These are phyloP conservation scores for Scorias spongiosa DNA, from an alignment of 2,329 filamentous ascomycete genomes.

Conservation along the genomic window DNA sequence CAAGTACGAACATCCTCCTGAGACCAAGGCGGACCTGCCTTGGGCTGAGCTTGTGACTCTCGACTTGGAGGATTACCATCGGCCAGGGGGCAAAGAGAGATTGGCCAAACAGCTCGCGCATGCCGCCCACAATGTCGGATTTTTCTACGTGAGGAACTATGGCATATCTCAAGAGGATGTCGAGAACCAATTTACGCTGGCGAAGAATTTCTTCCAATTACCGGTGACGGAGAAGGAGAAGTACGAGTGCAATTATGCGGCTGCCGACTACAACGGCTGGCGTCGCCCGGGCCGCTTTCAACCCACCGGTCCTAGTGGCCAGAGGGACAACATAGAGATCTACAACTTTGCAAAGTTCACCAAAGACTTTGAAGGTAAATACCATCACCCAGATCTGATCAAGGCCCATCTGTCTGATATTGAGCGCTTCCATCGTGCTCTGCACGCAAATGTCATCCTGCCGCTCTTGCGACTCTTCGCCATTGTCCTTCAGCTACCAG, in stretches of 20 bases:
- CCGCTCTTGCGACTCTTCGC: constrained; percentile 46
- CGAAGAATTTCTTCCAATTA: constrained; percentile 42
- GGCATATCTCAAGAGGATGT: constrained; percentile 46
- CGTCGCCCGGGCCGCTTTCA: constrained; percentile 4
- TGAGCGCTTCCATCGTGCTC: constrained; percentile 35
- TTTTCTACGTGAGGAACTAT: constrained; percentile 51
- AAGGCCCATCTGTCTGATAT: constrained; percentile 39
- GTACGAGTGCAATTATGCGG: constrained; percentile 25
- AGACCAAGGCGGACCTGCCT: neutral
- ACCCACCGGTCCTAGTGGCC: too few species aligned
- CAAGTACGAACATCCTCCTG: too few species aligned
- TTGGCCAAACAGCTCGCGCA: constrained; percentile 41
- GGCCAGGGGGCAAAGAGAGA: constrained; percentile 38
- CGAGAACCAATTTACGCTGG: constrained; percentile 46
- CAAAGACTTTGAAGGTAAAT: constrained; percentile 27
- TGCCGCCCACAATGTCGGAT: constrained; percentile 34
- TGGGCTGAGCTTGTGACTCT: constrained; percentile 45
- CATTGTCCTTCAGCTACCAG: constrained; percentile 43
- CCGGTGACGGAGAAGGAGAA: constrained; percentile 44
- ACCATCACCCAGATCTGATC: constrained; percentile 32
- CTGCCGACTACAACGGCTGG: constrained; percentile 19
- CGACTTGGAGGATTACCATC: constrained; percentile 39
- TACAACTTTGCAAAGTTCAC: constrained; percentile 45
- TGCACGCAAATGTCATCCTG: constrained; percentile 41
- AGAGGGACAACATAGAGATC: constrained; percentile 40